Evolutionary conservation across 176 grass and related monocot genomes (phyloP), one percentile per base, ranked within the genome.

Genomic region (Panicum miliaceum): DNA sequence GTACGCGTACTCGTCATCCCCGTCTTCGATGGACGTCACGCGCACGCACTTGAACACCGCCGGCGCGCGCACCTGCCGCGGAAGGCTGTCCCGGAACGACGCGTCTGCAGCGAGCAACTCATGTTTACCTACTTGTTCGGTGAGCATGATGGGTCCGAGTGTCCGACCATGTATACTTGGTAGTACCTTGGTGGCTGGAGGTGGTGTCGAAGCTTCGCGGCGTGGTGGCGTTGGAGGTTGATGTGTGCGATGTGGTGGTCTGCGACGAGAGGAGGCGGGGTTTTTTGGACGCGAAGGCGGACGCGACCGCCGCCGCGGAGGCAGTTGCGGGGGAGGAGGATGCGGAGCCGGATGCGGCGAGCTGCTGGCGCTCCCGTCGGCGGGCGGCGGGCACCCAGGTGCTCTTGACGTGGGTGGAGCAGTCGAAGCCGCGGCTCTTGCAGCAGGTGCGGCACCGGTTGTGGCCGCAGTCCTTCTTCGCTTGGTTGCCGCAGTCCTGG

Each of bases 401-500:
- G 89, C 94, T 99, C 91, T 91, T 96, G 73, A 99, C 84, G 83
- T 96, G 97, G 12, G 97, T 99, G 14, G 90, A 76, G 82, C 93
- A 99, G 48, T 94, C 93, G 80, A 86, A 91, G 74, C 97, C 97
- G 12, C 91, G 97, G 86, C 90, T 94, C 88, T 92, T 94, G 90
- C 93, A 96, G 87, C 97, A 99, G 40, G 90, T 94, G 45, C 91
- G 93, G 88, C 93, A 99, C 8, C 90, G 89, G 43, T 80, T 86
- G 90, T 96, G 93, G 40, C 14, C 37, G 89, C 93, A 94, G 69
- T 99, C 97, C 79, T 92, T 96, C 97, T 96, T 96, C 1, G 93
- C 93, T 82, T 96, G 93, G 92, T 96, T 96, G 69, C 97, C 93
- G 83, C 94, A 96, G 87, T 99, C 91, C 91, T 96, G 97, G 80